Base-by-base conservation (phyloP, 208 protist species). In the Leishmania major region DNA sequence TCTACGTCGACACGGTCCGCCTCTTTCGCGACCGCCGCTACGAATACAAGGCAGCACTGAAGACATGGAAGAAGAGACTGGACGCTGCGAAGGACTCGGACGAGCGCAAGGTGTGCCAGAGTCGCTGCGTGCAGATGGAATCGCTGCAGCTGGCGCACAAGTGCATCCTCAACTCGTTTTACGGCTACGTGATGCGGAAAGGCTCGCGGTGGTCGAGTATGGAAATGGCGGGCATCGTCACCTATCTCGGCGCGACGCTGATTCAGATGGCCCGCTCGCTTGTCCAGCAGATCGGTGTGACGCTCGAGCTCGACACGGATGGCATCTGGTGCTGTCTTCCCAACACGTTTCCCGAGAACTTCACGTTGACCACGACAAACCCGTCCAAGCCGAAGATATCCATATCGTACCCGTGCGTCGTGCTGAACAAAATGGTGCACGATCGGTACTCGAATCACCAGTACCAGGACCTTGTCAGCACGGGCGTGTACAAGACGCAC, bases 81-180 rank as follows among this genome's bases (percentile, higher is more conserved):
- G 93, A 96, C 72, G 84, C 90, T 15, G 94, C 98, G 0, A 98
- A 85, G 77, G 91, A 95, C 66, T 73, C 84, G 8, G 94, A 99
- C 55, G 95, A 98, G 60, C 84, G 95, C 11, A 98, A 97, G 84
- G 43, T 97, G 31, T 97, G 92, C 78, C 90, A 97, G 87, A 96
- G 93, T 70, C 94, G 98, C 64, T 96, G 99, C 28, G 92, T 99
- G 8, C 94, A 99, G 59, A 99, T 99, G 92, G 99, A 99, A 73
- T 99, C 99, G 8, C 94, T 99, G 31, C 99, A 99, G 94, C 92
- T 99, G 22, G 99, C 99, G 28, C 99, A 99, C 91, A 99, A 99
- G 92, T 99, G 99, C 89, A 99, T 99, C 90, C 93, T 99, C 31
- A 99, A 99, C 94, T 99, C 98, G 28, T 99, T 99, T 90, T 99